These are phyloP conservation scores for Phyllosticta citrichinensis DNA, from an alignment of 2,329 filamentous ascomycete species.

Conservation along the genomic window DNA sequence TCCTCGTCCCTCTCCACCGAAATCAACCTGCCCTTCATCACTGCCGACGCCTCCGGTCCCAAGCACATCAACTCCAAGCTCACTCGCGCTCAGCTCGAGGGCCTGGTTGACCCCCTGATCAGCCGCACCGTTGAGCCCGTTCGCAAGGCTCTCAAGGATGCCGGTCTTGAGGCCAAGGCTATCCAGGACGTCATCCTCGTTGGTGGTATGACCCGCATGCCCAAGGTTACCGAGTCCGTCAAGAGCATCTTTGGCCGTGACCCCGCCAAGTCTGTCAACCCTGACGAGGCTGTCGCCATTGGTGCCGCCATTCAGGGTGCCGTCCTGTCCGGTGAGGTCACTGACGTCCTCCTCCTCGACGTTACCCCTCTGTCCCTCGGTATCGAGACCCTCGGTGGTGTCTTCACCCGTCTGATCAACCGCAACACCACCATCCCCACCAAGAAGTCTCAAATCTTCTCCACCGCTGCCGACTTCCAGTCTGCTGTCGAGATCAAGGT, in stretches of 20 bases:
- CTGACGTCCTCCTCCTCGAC: constrained; percentile 88
- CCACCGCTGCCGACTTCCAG: constrained; percentile 95
- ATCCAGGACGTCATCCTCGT: constrained; percentile 97
- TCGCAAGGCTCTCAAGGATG: constrained; percentile 94
- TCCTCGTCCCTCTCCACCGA: constrained; percentile 92
- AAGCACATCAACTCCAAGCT: constrained; percentile 99
- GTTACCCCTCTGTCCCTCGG: constrained; percentile 92
- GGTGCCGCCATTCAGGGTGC: constrained; percentile 96
- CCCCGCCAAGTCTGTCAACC: constrained; percentile 96
- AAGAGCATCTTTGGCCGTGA: constrained; percentile 96
- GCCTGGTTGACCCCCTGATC: constrained; percentile 84
- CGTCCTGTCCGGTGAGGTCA: constrained; percentile 92
- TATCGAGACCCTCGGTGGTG: constrained; percentile 96
- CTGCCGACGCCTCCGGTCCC: constrained; percentile 85
- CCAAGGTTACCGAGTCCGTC: constrained; percentile 92
- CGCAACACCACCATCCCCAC: constrained; percentile 98
- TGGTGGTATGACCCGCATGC: constrained; percentile 99
- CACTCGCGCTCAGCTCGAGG: constrained; percentile 83
- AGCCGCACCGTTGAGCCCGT: constrained; percentile 80
- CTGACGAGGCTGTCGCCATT: constrained; percentile 94
- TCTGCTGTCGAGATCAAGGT: constrained; percentile 99
- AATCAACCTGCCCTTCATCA: constrained; percentile 98
- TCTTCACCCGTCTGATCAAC: constrained; percentile 97
- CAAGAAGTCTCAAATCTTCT: constrained; percentile 99
- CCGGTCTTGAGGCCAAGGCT: constrained; percentile 79